Evolutionary conservation across 2,329 filamentous ascomycete genomes (phyloP), one percentile per base, ranked within the genome.

Genomic region (Plectosphaerella cucumerina): DNA sequence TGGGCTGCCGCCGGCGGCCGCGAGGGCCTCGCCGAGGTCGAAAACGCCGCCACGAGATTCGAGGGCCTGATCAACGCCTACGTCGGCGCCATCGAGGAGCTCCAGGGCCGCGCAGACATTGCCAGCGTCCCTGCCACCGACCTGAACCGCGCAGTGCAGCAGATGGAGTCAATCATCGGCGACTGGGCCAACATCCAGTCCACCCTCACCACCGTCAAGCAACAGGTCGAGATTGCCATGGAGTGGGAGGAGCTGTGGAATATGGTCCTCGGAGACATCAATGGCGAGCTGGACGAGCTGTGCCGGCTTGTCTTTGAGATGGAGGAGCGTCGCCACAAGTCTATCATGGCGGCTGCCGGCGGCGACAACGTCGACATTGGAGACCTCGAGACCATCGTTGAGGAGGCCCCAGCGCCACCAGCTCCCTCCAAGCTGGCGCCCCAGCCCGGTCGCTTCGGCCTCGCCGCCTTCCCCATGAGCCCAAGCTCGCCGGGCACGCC

Each of bases 211-310:
- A 85, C 73, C 22, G 87, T 96, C 50, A 96, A 96, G 65, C 82
- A 82, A 45, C 93, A 97, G 64, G 93, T 99, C 17, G 94, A 97
- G 68, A 85, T 96, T 52, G 94, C 94, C 44, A 96, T 97, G 91
- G 94, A 99, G 65, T 99, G 93, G 93, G 92, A 97, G 67, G 92
- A 97, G 70, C 77, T 99, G 34, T 97, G 94, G 93, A 90, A 90
- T 60, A 90, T 82, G 56, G 93, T 97, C 3, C 76, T 99, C 3
- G 93, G 92, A 43, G 93, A 97, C 65, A 96, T 97, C 54, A 89
- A 92, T 48, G 84, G 86, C 55, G 94, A 99, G 70, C 86, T 84
- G 50, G 89, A 94, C 57, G 85, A 87, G 43, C 76, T 96, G 15
- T 84, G 82, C 61, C 80, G 88, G 37, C 73, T 96, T 45, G 89